Evolutionary conservation across 176 grass and related monocot genomes (phyloP).

Genomic region (Avena atlantica): DNA sequence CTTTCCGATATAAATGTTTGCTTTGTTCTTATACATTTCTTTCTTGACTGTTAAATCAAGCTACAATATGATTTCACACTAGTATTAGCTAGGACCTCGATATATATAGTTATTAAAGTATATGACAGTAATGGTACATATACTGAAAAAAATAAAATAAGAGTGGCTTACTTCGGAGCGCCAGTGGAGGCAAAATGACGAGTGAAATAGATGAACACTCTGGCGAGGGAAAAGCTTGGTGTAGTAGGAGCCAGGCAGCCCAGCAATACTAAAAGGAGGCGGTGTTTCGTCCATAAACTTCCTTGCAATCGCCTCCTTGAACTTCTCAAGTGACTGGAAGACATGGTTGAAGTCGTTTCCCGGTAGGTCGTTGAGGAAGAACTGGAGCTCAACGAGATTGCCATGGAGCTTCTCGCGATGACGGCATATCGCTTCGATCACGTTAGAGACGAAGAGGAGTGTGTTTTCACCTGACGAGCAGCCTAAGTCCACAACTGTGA

Average conservation of each 20-base stretch:
- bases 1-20: slow-evolving; percentile 37
- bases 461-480: slow-evolving; percentile 47
- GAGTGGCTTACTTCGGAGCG: neutral
- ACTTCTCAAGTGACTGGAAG: slow-evolving; percentile 26
- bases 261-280: neutral
- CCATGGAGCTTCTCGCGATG: neutral
- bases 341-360: slow-evolving; percentile 55
- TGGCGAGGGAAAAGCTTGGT: neutral
- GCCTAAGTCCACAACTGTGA: slow-evolving; percentile 46
- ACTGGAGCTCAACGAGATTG: slow-evolving; percentile 14
- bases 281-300: neutral
- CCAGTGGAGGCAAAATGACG: neutral
- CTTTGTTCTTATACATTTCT: neutral
- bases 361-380: slow-evolving; percentile 32
- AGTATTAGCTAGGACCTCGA: no score
- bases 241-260: neutral
- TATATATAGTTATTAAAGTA: no score
- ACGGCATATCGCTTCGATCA: neutral
- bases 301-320: neutral
- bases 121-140: no score
- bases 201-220: neutral
- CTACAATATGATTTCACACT: neutral
- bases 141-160: no score
- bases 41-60: neutral
- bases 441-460: slow-evolving; percentile 17